These are phyloP conservation scores for Dendrobium catenatum DNA, from an alignment of 106 monocot genomes.

Conservation along the genomic window DNA sequence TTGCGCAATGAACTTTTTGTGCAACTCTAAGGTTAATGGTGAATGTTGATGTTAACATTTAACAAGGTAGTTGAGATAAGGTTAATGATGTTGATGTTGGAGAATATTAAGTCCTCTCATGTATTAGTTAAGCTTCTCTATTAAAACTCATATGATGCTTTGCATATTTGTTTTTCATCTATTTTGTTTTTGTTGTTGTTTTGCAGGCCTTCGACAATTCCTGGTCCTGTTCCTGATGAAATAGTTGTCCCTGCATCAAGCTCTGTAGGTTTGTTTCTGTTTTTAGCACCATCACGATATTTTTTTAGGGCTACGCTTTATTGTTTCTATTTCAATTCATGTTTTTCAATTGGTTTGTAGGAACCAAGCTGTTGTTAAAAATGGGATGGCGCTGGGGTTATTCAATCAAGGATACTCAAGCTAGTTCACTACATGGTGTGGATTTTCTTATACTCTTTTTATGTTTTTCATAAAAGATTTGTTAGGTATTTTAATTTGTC, in stretches of 20 bases:
- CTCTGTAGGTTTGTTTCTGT: constrained; percentile 65
- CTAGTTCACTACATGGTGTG: constrained; percentile 74
- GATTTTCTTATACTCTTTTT: background rate
- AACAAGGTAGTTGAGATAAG: background rate
- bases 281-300: background rate
- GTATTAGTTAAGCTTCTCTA: background rate
- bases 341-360: constrained; percentile 29
- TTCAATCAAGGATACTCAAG: constrained; percentile 63
- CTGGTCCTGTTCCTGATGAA: constrained; percentile 94
- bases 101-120: background rate
- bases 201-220: constrained; percentile 90
- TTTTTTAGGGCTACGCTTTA: background rate
- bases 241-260: constrained; percentile 68
- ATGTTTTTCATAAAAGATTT: background rate
- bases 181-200: background rate
- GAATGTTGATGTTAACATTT: background rate
- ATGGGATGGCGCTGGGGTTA: constrained; percentile 97
- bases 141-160: background rate
- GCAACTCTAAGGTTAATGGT: background rate
- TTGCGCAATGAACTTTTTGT: background rate
- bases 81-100: background rate
- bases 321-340: background rate
- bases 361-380: constrained; percentile 70
- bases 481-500: background rate
- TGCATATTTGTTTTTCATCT: background rate